These are phyloP conservation scores for Emergomyces orientalis DNA, from an alignment of 2,329 filamentous ascomycete species.

Conservation along the genomic window DNA sequence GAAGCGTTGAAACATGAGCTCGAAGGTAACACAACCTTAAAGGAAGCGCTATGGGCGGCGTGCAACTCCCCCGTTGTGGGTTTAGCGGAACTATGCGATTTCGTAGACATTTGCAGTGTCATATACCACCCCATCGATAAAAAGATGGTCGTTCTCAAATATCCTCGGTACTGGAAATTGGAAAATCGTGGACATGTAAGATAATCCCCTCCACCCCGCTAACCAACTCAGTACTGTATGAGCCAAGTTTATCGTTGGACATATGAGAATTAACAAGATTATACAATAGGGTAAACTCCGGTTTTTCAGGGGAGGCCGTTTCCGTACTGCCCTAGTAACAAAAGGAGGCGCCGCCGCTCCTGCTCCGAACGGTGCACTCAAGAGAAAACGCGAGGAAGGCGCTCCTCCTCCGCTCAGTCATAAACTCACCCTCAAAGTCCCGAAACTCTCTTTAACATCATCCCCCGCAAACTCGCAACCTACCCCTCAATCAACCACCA, in stretches of 20 bases:
- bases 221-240: not conserved
- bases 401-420: slow-evolving; percentile 24
- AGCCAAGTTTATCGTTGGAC: not conserved
- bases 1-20: slow-evolving; percentile 48
- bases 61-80: slow-evolving; percentile 44
- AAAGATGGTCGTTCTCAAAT: slow-evolving; percentile 42
- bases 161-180: slow-evolving; percentile 50
- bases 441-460: slow-evolving; percentile 25
- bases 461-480: slow-evolving; percentile 20
- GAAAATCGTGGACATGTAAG: slow-evolving; percentile 45
- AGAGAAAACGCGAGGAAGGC: slow-evolving; percentile 34
- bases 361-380: slow-evolving; percentile 17
- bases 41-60: slow-evolving; percentile 48
- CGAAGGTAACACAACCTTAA: slow-evolving; percentile 40
- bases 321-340: slow-evolving; percentile 30
- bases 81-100: slow-evolving; percentile 45
- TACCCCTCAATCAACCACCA: slow-evolving; percentile 19
- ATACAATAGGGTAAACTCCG: slow-evolving; percentile 32
- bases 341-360: slow-evolving; percentile 22
- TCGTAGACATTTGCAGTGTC: slow-evolving; percentile 49
- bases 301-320: slow-evolving; percentile 33
- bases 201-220: slow-evolving; percentile 8
- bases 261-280: not conserved
- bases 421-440: slow-evolving; percentile 36
- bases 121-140: slow-evolving; percentile 47